phyloP scores from a whole-genome alignment of 768 basidiomycete species.

The Lactarius deliciosus region DNA sequence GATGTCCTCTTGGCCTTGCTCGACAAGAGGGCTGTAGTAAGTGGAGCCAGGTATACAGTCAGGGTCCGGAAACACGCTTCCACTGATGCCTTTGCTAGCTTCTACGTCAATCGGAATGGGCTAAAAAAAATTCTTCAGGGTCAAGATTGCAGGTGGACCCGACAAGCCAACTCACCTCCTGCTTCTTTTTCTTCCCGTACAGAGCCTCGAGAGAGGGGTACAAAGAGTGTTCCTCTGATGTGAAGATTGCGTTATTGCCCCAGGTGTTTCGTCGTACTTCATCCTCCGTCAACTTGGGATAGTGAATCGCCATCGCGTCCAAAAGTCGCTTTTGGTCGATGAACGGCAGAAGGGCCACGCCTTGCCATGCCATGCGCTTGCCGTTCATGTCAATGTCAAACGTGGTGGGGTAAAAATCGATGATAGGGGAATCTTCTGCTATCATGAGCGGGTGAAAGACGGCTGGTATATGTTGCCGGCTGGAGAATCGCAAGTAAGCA shows the following conservation, averaged over 20 bases:
- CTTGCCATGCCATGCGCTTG: constrained; percentile 99
- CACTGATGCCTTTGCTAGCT: constrained; percentile 76
- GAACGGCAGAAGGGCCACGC: constrained; percentile 94
- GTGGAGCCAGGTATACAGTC: constrained; percentile 91
- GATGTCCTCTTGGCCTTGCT: constrained; percentile 70
- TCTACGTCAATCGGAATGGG: constrained; percentile 67
- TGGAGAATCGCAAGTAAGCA: constrained; percentile 35
- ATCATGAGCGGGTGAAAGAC: constrained; percentile 88
- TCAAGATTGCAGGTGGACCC: neutral
- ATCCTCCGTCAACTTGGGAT: constrained; percentile 68
- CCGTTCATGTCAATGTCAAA: constrained; percentile 99
- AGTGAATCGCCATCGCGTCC: constrained; percentile 72
- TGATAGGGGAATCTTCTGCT: constrained; percentile 83
- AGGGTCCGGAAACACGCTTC: constrained; percentile 78
- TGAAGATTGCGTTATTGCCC: constrained; percentile 82
- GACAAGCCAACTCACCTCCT: constrained; percentile 55
- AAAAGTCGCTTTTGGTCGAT: constrained; percentile 85
- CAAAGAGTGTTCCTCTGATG: constrained; percentile 78
- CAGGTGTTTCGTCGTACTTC: constrained; percentile 82
- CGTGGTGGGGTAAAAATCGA: constrained; percentile 90
- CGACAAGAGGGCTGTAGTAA: constrained; percentile 70
- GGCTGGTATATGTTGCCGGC: constrained; percentile 84
- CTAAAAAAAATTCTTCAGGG: constrained; percentile 43
- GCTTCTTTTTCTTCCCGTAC: constrained; percentile 84
- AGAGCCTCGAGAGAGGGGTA: constrained; percentile 86